Evolutionary conservation across 371 early-diverging fungal species (phyloP).

Genomic region (Nematocida sp.): DNA sequence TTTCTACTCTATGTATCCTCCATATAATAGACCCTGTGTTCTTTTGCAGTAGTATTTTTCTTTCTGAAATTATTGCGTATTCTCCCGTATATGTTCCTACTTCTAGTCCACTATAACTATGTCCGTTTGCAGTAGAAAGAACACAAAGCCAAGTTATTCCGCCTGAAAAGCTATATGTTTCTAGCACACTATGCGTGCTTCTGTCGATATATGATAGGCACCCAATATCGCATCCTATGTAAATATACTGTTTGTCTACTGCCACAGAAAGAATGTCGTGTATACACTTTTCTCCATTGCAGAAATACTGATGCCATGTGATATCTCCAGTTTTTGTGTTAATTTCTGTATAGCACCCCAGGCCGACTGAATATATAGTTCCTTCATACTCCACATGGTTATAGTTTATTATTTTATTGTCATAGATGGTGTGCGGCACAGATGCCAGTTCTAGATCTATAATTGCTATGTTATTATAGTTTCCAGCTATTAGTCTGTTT

Average conservation of each 20-base stretch:
- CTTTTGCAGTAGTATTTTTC: background rate
- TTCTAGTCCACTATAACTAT: background rate
- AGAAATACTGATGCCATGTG: background rate
- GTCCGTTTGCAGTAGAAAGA: background rate
- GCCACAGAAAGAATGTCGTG: constrained; percentile 30
- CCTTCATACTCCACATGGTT: background rate
- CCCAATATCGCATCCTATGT: constrained; percentile 50
- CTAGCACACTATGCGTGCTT: background rate
- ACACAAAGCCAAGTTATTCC: constrained; percentile 36
- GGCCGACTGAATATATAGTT: background rate
- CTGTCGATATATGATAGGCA: constrained; percentile 6
- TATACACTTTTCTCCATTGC: constrained; percentile 6
- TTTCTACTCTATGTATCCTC: background rate
- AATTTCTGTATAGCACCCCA: constrained; percentile 30
- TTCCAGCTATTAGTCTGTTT: constrained; percentile 11
- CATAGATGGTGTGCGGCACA: background rate
- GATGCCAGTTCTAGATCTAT: background rate
- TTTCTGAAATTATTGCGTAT: background rate
- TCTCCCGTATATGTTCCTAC: constrained; percentile 55
- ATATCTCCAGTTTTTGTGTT: constrained; percentile 7
- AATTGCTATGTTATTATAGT: background rate
- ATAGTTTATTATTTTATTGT: constrained; percentile 10
- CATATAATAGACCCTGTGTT: constrained; percentile 23
- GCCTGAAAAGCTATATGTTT: background rate
- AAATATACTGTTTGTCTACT: background rate